Evolutionary conservation across 371 early-diverging fungal genomes (phyloP), one percentile per base, ranked within the genome.

Genomic region (Aphelidium insulamus): DNA sequence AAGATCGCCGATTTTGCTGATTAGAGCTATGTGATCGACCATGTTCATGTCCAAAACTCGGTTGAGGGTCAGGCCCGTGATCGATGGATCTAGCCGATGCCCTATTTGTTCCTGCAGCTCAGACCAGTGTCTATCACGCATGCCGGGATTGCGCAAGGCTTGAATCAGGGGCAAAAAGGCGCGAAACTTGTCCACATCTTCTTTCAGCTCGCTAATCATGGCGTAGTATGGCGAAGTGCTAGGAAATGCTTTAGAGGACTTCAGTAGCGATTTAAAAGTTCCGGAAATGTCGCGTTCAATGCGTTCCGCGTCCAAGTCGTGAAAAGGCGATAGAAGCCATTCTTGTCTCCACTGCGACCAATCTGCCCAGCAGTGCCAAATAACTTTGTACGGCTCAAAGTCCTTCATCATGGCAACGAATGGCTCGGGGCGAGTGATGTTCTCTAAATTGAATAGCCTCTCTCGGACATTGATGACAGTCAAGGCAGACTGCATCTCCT

Each of bases 131-230:
- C 66, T 37, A 34, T 56, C 64, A 7, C 58, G 42, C 60, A 66
- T 62, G 27, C 66, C 66, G 1, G 66, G 66, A 34, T 66, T 61
- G 12, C 66, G 30, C 1, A 66, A 43, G 1, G 66, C 57, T 30
- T 61, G 62, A 29, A 66, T 66, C 5, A 66, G 43, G 0, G 66
- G 66, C 9, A 66, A 27, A 28, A 56, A 43, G 12, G 57, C 55
- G 34, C 61, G 61, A 45, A 66, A 66, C 21, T 56, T 62, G 11
- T 61, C 66, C 52, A 66, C 61, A 37, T 66, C 66, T 12, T 63
- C 58, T 34, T 63, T 61, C 14, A 63, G 38, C 35, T 50, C 37
- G 2, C 45, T 59, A 4, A 62, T 63, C n/a, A 66, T 58, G n/a
- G 37, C 45, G 5, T 61, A 36, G 28, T 53, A 54, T 12, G 59